A percentile compares a stretch with the other conserved stretches of the same genome.
These are phyloP conservation scores for Triticum urartu DNA, from an alignment of 176 grass and related monocot genomes.

Conservation along the genomic window DNA sequence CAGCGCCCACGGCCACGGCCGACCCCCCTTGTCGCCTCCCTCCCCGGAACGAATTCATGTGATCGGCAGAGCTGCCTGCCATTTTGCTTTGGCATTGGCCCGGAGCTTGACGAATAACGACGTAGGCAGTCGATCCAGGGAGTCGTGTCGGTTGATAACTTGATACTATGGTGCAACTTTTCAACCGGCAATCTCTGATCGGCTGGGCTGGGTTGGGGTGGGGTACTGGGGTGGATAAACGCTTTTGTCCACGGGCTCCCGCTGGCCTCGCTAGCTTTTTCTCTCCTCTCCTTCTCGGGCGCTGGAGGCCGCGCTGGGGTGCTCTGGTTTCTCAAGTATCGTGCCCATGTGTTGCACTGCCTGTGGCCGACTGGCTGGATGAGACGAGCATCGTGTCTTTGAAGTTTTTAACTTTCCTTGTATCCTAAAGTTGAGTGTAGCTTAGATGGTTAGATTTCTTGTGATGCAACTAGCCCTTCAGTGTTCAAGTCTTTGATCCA, in stretches of 20 bases:
- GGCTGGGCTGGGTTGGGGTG: neutral
- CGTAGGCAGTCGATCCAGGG: no score
- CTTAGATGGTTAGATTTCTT: no score
- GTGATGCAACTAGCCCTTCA: no score
- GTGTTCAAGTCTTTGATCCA: no score
- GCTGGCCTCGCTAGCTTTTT: neutral
- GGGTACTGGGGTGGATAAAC: neutral
- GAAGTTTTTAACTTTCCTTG: neutral
- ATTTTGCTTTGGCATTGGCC: neutral
- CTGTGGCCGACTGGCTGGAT: neutral
- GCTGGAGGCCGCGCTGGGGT: neutral
- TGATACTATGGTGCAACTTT: neutral
- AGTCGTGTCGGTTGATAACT: neutral
- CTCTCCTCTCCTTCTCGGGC: neutral
- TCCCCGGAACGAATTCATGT: constrained; percentile 1
- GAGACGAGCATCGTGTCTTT: constrained; percentile 1
- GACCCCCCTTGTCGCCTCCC: neutral
- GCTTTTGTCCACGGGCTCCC: neutral
- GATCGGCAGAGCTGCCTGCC: neutral
- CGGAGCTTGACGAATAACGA: neutral
- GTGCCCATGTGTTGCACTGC: neutral
- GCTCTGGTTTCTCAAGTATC: neutral
- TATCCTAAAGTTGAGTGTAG: no score
- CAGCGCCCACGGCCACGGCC: neutral
- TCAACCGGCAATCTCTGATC: neutral